Evolutionary conservation across 1,284 basidiomycete species (phyloP), one percentile per base, ranked within the genome.

Genomic region (Malassezia nana): DNA sequence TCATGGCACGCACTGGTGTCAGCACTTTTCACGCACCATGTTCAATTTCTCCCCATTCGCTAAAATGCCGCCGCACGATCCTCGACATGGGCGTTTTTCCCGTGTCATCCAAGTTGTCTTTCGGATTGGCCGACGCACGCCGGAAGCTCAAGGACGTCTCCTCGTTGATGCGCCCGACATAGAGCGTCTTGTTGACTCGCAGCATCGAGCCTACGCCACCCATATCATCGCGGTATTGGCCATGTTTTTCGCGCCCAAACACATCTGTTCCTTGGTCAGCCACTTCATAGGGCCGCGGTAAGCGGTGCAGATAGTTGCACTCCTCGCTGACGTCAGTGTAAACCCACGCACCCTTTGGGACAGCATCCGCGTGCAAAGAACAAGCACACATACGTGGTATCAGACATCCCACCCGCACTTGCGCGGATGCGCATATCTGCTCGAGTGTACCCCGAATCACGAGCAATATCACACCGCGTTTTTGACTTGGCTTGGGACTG

Each of bases 191-290:
- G 75, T 98, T 99, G 74, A 89, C 83, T 35, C 90, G 79, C 69
- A 85, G 87, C 77, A 98, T 95, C 51, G 87, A 89, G 18, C 92
- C 92, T 22, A 96, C 92, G 75, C 92, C 92, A 64, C 92, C 94
- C 92, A 99, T 98, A 76, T 99, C 94, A 74, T 99, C 92, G 61
- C 92, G 80, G 77, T 96, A 99, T 75, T 91, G 89, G 1, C 90
- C 80, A 75, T 95, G 94, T 77, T 96, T 96, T 78, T 95, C 90
- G 50, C 92, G 80, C 0, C 89, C 90, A 72, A 99, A 99, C 74
- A 89, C 90, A 75, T 99, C 92, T 72, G 90, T 86, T 4, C 89
- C 89, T 43, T 85, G 84, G 75, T 96, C 91, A 0, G 89, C 87
- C 6, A 91, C 78, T 22, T 82, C 79, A 53, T 77, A 79, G 77